Evolutionary conservation across 257 asterid species (phyloP), one percentile per base, ranked within the genome.

Genomic region (Scutellaria minor): DNA sequence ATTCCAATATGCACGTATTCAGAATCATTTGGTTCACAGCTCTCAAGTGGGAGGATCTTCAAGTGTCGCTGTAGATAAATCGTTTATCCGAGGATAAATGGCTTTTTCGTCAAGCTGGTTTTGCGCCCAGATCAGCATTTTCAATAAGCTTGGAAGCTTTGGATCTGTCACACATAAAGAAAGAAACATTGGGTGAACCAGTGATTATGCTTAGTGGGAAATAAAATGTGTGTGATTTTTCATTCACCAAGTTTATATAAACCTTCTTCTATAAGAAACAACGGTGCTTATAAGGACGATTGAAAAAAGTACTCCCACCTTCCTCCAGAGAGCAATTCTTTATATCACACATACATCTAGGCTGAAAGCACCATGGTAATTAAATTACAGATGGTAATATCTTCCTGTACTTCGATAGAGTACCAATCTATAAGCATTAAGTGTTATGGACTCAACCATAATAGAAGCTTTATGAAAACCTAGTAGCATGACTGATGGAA

Each of bases 121-220:
- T 73, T 92, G 99, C 9, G 84, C 91, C 96, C 93, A 83, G 39
- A 83, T 69, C 81, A 91, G 83, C 90, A 88, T 80, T 86, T 95
- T 90, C 89, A 95, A 68, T 71, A 95, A 80, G 88, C 90, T 85
- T 10, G 95, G 94, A 78, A 95, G 99, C 85, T 87, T 89, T 52
- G 99, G 97, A 80, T 90, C 99, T 95, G 90, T 75, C 12, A 61
- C 37, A 13, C 76, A 85, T 9, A 27, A 35, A 64, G 1, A 9
- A 42, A 59, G 27, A 52, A 14, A 2, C 10, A 18, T 14, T 24
- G 8, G 27, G 5, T 31, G 37, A 31, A 31, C 37, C 37, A 31
- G 37, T 31, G 37, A 31, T 31, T 31, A 31, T 31, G 5, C 37
- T 31, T 31, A 4, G 37, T 31, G 37, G 37, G 37, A 31, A 31